A percentile compares a stretch with the other conserved stretches of the same genome.
Conservation (phyloP, 1,284 basidiomycete species). For the Fomitiporia mediterranea region DNA sequence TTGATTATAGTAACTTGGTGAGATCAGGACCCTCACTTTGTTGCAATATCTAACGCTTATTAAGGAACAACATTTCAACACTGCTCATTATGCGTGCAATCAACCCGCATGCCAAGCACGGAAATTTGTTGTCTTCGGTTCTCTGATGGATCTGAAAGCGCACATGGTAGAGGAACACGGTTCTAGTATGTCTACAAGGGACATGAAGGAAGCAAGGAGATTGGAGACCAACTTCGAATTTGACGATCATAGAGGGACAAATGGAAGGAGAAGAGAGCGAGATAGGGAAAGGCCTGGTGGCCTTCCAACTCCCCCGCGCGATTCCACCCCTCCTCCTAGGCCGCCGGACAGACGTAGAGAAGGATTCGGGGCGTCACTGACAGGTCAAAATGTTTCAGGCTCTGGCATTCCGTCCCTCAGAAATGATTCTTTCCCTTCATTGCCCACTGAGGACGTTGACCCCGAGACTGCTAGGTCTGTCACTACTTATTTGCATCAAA, state of each 20-base stretch:
- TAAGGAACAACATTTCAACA: slow-evolving; percentile 68
- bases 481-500: slow-evolving; percentile 1
- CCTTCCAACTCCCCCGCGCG: slow-evolving; percentile 35
- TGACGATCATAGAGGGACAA: slow-evolving; percentile 46
- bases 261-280: slow-evolving; percentile 39
- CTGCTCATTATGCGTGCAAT: slow-evolving; percentile 74
- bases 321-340: slow-evolving; percentile 38
- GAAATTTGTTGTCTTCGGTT: slow-evolving; percentile 94
- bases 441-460: slow-evolving; percentile 48
- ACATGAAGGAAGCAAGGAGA: slow-evolving; percentile 74
- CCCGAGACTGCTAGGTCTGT: slow-evolving; percentile 51
- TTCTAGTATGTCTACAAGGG: slow-evolving; percentile 72
- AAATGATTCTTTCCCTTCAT: slow-evolving; percentile 41
- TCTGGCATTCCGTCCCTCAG: slow-evolving; percentile 22
- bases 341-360: slow-evolving; percentile 42
- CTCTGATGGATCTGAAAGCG: slow-evolving; percentile 84
- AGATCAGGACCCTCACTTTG: slow-evolving; percentile 25
- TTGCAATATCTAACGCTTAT: not conserved
- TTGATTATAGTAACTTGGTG: slow-evolving; percentile 71
- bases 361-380: slow-evolving; percentile 64
- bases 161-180: slow-evolving; percentile 89
- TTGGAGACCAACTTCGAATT: slow-evolving; percentile 81
- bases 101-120: slow-evolving; percentile 73
- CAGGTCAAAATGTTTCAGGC: slow-evolving; percentile 36
- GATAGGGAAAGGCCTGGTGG: slow-evolving; percentile 31